Evolutionary conservation across 768 basidiomycete species (phyloP), one percentile per base, ranked within the genome.

Genomic region (Lactifluus subvellereus): DNA sequence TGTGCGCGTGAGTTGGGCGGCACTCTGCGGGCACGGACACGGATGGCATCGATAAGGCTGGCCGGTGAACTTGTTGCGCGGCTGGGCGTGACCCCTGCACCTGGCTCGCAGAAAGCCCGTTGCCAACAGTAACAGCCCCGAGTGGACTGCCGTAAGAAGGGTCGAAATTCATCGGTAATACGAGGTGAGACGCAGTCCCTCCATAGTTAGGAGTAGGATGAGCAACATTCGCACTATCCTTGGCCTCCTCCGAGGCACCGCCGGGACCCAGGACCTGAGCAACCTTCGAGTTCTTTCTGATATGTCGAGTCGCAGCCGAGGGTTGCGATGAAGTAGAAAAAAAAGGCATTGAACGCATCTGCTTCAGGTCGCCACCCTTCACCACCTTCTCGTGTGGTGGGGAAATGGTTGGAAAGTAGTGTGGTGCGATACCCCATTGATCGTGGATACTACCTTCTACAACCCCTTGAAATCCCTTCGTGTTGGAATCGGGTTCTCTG

Each of bases 121-220:
- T 53, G 10, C 14, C 27, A 35, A 57, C 8, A 20, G 58, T 20
- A 42, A 27, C 10, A 11, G 56, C 50, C 35, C 57, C 57, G 18
- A n/a, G 62, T 32, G 58, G 58, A 20, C 40, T 6, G 10, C 22
- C 4, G 14, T 38, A 27, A 50, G 59, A 64, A 18, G 57, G 57
- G 40, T 64, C 62, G 18, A 2, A 32, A 14, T 54, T 57, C 52
- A 64, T 59, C n/a, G 62, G 62, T 20, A 63, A 48, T 14, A 63
- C 14, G 30, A 57, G 62, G 48, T 57, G 62, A 48, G 62, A 63
- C 51, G 54, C 40, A 10, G 54, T 2, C n/a, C n/a, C 55, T 20
- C 8, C 20, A 32, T 37, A 43, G 30, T 49, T 40, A 32, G 53
- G 30, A 18, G 8, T 32, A 11, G 33, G 43, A n/a, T 48, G 22